Evolutionary conservation across 306 rosid species (phyloP).

Genomic region (Dryas octopetala): DNA sequence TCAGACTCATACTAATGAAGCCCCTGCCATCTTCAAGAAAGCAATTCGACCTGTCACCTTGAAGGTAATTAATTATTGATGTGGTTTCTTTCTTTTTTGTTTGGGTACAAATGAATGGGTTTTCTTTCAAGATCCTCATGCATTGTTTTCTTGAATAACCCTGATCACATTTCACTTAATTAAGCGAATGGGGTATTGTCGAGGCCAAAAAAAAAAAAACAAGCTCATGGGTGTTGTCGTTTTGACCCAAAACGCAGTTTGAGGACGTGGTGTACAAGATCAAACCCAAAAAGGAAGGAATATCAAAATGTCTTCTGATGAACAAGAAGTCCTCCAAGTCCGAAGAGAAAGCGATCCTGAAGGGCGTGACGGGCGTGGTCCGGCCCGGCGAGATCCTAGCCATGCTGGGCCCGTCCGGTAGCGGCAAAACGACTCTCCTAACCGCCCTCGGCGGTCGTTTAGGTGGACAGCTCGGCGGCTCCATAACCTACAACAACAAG

Average conservation of each 20-base stretch:
- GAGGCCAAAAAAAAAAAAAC: background rate
- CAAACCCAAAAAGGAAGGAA: conserved; percentile 27
- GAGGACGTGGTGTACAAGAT: conserved; percentile 54
- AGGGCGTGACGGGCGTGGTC: conserved; percentile 58
- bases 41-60: conserved; percentile 39
- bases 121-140: no score
- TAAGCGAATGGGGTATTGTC: no score
- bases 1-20: conserved; percentile 18
- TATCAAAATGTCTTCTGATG: conserved; percentile 21
- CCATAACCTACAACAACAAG: conserved; percentile 40
- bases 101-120: no score
- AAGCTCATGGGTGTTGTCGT: background rate
- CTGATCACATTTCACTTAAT: no score
- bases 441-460: conserved; percentile 71
- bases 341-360: conserved; percentile 53
- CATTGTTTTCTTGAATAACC: no score
- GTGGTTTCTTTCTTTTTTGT: no score
- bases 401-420: conserved; percentile 87
- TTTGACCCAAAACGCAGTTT: conserved; percentile 37
- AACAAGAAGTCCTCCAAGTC: background rate
- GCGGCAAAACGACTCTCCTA: conserved; percentile 79
- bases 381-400: conserved; percentile 73
- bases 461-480: conserved; percentile 42
- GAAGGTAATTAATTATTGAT: conserved; percentile 38
- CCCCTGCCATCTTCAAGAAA: conserved; percentile 31